Base-by-base conservation (phyloP, 805 yeast species). In the Maudiozyma bulderi region DNA sequence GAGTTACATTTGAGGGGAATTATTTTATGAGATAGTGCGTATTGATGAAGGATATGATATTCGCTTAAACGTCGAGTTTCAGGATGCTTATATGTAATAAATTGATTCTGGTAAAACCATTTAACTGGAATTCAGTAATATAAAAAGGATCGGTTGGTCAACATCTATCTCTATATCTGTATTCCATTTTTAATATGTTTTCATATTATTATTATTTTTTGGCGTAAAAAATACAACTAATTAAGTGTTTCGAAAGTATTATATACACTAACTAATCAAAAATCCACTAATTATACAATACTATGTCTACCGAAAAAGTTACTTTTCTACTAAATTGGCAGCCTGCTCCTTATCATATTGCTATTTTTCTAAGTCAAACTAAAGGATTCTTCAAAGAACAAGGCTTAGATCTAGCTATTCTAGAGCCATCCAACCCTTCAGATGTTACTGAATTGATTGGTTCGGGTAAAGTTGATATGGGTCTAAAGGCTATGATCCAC, bases 401-500 rank as follows among this genome's bases (percentile, higher is more conserved):
- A 52, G 78, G 76, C 3, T 62, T 77, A 44, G 78, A 75, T 49
- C 65, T 77, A 49, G 75, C 81, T 8, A 69, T 77, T 47, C 59
- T 77, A 53, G 80, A 77, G 58, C 81, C 81, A 46, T 71, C 78
- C 41, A 76, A 76, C 54, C 81, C 81, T 26, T 74, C 79, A 11
- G 81, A 77, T 59, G 81, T 76, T 42, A 77, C 81, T 30, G 80
- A 77, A 51, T 65, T 77, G 52, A 73, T 77, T 59, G 81, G 81
- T 6, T 70, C 77, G 1, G 81, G 81, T 32, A 77, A 77, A 53
- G 68, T 75, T 45, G 81, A 77, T 62, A 74, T 77, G 78, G 81
- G 81, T 11, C 66, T 77, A 52, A 77, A 77, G 59, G 81, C 81
- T 42, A 77, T 77, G 81, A 76, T 77, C 54, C 81, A 77, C 56